Conservation (phyloP, 2,329 filamentous ascomycete genomes). For the Fusarium fujikuroi region DNA sequence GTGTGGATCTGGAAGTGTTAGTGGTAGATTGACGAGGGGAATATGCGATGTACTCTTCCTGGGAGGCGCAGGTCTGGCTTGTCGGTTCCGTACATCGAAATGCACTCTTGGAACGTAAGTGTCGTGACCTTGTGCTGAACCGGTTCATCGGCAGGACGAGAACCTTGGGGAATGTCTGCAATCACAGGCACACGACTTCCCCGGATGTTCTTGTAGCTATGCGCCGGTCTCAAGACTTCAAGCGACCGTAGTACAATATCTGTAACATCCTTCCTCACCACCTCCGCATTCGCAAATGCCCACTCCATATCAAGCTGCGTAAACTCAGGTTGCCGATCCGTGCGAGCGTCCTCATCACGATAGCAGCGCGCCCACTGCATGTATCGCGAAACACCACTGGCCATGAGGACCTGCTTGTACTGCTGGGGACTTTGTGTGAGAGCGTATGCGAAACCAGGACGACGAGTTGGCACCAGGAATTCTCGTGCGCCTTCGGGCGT, state of each 20-base stretch:
- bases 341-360: slow-evolving; percentile 90
- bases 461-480: slow-evolving; percentile 90
- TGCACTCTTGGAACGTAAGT: slow-evolving; percentile 61
- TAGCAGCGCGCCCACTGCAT: slow-evolving; percentile 96
- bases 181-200: slow-evolving; percentile 50
- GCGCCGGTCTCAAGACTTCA: slow-evolving; percentile 42
- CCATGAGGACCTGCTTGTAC: slow-evolving; percentile 98
- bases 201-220: slow-evolving; percentile 72
- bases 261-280: slow-evolving; percentile 50
- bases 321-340: slow-evolving; percentile 96
- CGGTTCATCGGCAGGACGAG: slow-evolving; percentile 25
- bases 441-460: slow-evolving; percentile 82
- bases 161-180: slow-evolving; percentile 36
- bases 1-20: slow-evolving; percentile 63
- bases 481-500: slow-evolving; percentile 95
- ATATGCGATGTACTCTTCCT: slow-evolving; percentile 62
- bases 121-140: slow-evolving; percentile 49
- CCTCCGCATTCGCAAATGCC: slow-evolving; percentile 74
- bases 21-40: rapidly evolving
- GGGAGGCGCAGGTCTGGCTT: slow-evolving; percentile 89
- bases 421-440: slow-evolving; percentile 97
- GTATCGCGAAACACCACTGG: slow-evolving; percentile 82
- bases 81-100: slow-evolving; percentile 84
- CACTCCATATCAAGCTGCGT: slow-evolving; percentile 95
- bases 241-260: slow-evolving; percentile 50